A percentile compares a stretch with the other conserved stretches of the same genome.
Evolutionary conservation across 768 basidiomycete genomes (phyloP).

Genomic region (Naematelia aurantialba): DNA sequence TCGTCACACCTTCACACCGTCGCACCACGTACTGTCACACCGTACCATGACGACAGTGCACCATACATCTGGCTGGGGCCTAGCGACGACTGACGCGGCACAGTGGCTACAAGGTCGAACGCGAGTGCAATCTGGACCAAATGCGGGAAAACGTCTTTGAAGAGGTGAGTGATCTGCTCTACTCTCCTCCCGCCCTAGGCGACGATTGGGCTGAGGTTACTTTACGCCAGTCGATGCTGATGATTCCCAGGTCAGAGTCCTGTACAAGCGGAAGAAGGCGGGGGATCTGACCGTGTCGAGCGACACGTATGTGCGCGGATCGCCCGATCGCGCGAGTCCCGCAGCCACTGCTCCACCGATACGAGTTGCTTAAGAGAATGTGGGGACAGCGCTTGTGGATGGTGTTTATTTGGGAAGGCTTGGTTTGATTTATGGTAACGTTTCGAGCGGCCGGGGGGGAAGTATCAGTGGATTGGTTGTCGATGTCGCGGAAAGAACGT

Average conservation of each 20-base stretch:
- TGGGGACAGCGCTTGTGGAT: neutral
- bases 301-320: conserved; percentile 10
- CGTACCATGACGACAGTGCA: too few species aligned
- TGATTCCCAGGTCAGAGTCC: conserved; percentile 24
- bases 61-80: too few species aligned
- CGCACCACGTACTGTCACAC: too few species aligned
- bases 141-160: conserved; percentile 48
- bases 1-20: too few species aligned
- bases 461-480: too few species aligned
- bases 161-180: conserved; percentile 34
- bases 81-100: neutral
- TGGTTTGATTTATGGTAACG: too few species aligned
- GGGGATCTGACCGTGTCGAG: conserved; percentile 34
- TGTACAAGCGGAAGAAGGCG: conserved; percentile 34
- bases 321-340: neutral
- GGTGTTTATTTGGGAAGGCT: too few species aligned
- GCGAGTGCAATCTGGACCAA: conserved; percentile 40
- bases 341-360: neutral
- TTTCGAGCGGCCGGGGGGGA: too few species aligned
- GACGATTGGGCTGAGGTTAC: too few species aligned
- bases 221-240: too few species aligned
- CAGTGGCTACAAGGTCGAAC: conserved; percentile 47
- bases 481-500: too few species aligned
- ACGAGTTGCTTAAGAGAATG: neutral
- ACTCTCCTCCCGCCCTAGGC: too few species aligned